Base-by-base conservation (phyloP, 2,329 filamentous ascomycete species). In the Cladobotryum mycophilum region DNA sequence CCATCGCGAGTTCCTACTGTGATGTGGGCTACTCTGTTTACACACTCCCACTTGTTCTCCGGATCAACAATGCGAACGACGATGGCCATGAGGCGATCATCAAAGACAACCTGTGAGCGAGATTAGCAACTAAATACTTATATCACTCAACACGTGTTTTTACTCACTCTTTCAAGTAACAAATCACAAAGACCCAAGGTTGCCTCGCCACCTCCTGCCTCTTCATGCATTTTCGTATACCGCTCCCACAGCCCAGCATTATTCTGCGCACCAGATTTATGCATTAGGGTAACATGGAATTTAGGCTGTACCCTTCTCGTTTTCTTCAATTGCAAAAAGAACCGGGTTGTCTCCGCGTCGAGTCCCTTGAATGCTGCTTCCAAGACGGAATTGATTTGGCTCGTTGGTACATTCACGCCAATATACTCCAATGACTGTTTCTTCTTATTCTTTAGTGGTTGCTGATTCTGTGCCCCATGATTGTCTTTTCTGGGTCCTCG, bases 221-320 rank as follows among this genome's bases (percentile, higher is more conserved):
- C 70, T 34, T 71, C 67, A 58, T 88, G 81, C 1, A 88, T 68
- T n/a, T 77, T 70, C 5, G 65, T 67, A 59, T 96, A 92, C 49
- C 76, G 79, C 48, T 85, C 71, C 93, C 93, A 99, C 48, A 92
- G 74, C 8, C 85, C 79, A 0, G 84, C 78, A 56, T 84, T 69
- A 30, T 84, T 70, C 38, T 75, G 74, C 9, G 81, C 72, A 3
- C 73, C 74, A 11, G 85, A 82, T 43, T 85, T 84, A 68, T 99
- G 93, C 66, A 96, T 89, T 37, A 99, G 79, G 0, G 93, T 99
- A 52, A 99, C 88, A 65, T 99, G 93, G 66, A 97, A 99, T 38
- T 84, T 78, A n/a, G 78, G 64, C 67, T 97, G 92, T 5, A 97
- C 71, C 49, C 93, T 87, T 17, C 85, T 79, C 2, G 76, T 79